A percentile compares a stretch with the other conserved stretches of the same genome.
Conservation (phyloP, 1,284 basidiomycete genomes). For the Neonothopanus nambi region DNA sequence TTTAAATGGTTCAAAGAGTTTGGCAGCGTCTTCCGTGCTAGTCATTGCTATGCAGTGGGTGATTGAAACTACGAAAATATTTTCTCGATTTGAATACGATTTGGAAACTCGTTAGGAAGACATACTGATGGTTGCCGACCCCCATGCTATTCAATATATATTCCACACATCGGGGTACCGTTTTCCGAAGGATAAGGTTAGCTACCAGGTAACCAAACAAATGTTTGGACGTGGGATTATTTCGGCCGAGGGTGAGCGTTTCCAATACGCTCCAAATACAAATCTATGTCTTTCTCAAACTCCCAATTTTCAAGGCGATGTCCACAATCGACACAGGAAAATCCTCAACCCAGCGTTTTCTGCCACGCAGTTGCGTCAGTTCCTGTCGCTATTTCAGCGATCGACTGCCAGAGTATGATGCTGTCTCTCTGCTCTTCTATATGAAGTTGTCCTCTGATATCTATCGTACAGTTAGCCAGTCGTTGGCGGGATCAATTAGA, state of each 20-base stretch:
- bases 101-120: slow-evolving; percentile 6
- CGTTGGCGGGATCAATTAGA: slow-evolving; percentile 8
- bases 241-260: slow-evolving; percentile 11
- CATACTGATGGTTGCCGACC: slow-evolving; percentile 12
- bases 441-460: not conserved
- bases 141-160: slow-evolving; percentile 5
- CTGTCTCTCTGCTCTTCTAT: not conserved
- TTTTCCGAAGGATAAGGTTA: slow-evolving; percentile 14
- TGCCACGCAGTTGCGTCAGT: slow-evolving; percentile 12
- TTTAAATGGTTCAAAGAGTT: slow-evolving; percentile 31
- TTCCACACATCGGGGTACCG: slow-evolving; percentile 11
- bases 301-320: slow-evolving; percentile 3
- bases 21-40: slow-evolving; percentile 30
- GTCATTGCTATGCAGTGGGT: slow-evolving; percentile 29
- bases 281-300: too few species aligned
- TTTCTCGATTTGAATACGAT: not conserved
- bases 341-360: slow-evolving; percentile 24
- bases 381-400: slow-evolving; percentile 15
- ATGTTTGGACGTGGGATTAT: slow-evolving; percentile 15
- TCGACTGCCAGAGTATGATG: slow-evolving; percentile 9
- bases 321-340: slow-evolving; percentile 20
- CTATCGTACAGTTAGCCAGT: slow-evolving; percentile 1
- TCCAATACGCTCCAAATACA: not conserved
- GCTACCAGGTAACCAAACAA: not conserved
- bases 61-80: too few species aligned